These are phyloP conservation scores for Protomyces lactucae-debilis DNA, from an alignment of 1,139 yeast species.

Conservation along the genomic window DNA sequence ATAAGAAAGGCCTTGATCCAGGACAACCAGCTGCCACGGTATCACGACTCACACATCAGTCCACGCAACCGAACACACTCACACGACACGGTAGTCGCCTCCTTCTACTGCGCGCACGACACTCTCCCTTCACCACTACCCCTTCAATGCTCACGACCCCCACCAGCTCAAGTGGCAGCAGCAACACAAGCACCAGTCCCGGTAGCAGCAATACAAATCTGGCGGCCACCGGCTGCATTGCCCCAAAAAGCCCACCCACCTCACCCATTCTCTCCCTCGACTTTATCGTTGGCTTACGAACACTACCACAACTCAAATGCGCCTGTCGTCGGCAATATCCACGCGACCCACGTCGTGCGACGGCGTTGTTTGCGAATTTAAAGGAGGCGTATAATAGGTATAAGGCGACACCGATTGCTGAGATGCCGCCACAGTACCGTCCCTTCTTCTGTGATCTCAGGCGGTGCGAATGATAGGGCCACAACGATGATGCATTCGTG, in stretches of 20 bases:
- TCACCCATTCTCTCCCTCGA: background rate
- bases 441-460: slow-evolving; percentile 14
- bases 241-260: background rate
- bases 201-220: background rate
- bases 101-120: no score
- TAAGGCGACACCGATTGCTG: slow-evolving; percentile 14
- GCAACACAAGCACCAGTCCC: background rate
- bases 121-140: background rate
- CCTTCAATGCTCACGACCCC: background rate
- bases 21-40: no score
- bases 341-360: slow-evolving; percentile 25
- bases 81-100: no score
- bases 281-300: slow-evolving; percentile 19
- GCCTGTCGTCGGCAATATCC: slow-evolving; percentile 17
- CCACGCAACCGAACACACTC: no score
- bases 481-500: no score
- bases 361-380: slow-evolving; percentile 6
- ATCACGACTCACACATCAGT: no score
- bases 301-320: slow-evolving; percentile 20
- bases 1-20: no score
- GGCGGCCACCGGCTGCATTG: background rate
- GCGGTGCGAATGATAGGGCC: background rate
- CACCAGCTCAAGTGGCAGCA: background rate
- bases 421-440: slow-evolving; percentile 4
- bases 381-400: slow-evolving; percentile 15